These are phyloP conservation scores for Carallia brachiata DNA, from an alignment of 345 rosid species.

Conservation along the genomic window DNA sequence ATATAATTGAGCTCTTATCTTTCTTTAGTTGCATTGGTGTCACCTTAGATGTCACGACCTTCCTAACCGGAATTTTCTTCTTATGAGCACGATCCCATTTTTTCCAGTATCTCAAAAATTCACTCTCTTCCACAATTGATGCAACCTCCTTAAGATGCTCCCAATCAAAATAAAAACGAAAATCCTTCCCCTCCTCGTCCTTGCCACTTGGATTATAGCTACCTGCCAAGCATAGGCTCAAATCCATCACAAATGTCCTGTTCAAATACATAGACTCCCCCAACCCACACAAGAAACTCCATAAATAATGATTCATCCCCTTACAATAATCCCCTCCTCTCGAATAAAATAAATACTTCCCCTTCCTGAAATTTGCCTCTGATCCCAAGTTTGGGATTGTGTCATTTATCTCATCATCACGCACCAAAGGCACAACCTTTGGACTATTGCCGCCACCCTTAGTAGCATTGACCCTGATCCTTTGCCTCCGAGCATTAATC, in stretches of 20 bases:
- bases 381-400: conserved; percentile 31
- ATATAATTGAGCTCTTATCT: conserved; percentile 70
- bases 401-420: conserved; percentile 31
- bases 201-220: conserved; percentile 59
- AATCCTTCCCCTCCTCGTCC: conserved; percentile 88
- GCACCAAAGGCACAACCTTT: conserved; percentile 14
- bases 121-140: conserved; percentile 74
- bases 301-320: conserved; percentile 90
- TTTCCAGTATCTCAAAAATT: conserved; percentile 77
- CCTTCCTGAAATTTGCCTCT: conserved; percentile 49
- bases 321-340: conserved; percentile 91
- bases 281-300: conserved; percentile 96
- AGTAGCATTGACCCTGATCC: conserved; percentile 12
- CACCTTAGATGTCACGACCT: conserved; percentile 59
- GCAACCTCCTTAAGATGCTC: conserved; percentile 89
- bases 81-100: conserved; percentile 73
- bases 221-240: conserved; percentile 71
- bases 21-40: conserved; percentile 71
- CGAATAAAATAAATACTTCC: conserved; percentile 80
- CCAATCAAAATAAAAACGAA: conserved; percentile 78
- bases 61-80: conserved; percentile 67
- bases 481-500: conserved; percentile 61
- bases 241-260: conserved; percentile 86
- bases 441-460: conserved; percentile 9
- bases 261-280: conserved; percentile 96